Evolutionary conservation across 352 stramenopile genomes (phyloP), one percentile per base, ranked within the genome.

Genomic region (Globisporangium cederbergense): DNA sequence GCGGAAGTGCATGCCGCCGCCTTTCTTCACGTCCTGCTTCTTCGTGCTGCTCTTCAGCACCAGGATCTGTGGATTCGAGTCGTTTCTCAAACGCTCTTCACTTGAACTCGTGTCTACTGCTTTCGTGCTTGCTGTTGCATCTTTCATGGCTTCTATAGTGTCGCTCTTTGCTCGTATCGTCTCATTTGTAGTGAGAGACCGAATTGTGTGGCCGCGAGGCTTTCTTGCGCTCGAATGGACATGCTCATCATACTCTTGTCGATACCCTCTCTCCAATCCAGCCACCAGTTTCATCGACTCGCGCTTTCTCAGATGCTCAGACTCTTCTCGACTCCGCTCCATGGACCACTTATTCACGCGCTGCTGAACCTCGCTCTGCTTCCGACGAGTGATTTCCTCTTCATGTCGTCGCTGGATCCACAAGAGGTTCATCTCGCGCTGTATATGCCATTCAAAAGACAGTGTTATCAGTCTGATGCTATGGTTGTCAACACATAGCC

Each of bases 381-480:
- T 89, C 28, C 62, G 65, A 16, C 75, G 74, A 7, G 67, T 65
- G 7, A 66, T 51, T 9, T 79, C 74, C 2, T 90, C 79, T 58
- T 89, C 74, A 51, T 81, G 59, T 18, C 81, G 76, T 9, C 71
- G 70, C 40, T 77, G 65, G 4, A 89, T 73, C 83, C 83, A 92
- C 25, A 88, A n/a, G 60, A 90, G 42, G 61, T 92, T 90, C 73
- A 92, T 79, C 10, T 77, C 72, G n/a, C 70, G 77, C 81, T 90
- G 54, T 11, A 34, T 16, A 42, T 43, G 18, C 3, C 16, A 38
- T 22, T 11, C 6, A 22, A 8, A 49, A 49, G 36, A 22, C 18
- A 22, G 5, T n/a, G 43, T 49, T 18, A 49, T 49, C 43, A 49
- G 43, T 49, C 43, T 49, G 14, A 49, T 22, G 43, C 43, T 10